Base-by-base conservation (phyloP, 2,329 filamentous ascomycete species). In the Beauveria rudraprayagi region DNA sequence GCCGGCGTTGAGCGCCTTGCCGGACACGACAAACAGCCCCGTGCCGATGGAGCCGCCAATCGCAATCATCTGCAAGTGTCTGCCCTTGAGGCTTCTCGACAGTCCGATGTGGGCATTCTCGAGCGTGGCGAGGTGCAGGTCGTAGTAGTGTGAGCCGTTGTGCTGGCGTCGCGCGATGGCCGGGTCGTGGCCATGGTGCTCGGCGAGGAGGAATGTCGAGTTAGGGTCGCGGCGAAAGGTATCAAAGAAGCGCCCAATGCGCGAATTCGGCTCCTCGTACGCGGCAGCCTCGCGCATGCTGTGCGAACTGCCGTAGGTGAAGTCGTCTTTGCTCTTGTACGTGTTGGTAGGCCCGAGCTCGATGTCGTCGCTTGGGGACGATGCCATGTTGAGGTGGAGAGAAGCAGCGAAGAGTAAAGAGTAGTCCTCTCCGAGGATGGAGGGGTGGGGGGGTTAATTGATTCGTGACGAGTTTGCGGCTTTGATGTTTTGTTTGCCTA, bases 51-150 rank as follows among this genome's bases (percentile, higher is more conserved):
- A 93, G 48, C 92, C 92, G 67, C 92, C 92, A 66, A 97, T 96
- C 16, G 93, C 93, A 79, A 97, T 97, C 93, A 97, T 97, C 77
- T 97, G 92, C 71, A 97, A 72, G 78, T 97, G 93, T 53, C 92
- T 82, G 22, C 87, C 86, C 75, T 95, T 94, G 66, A 96, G 76
- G 72, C 86, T 87, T 69, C 92, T 82, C 56, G 89, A 85, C 56
- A 97, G 80, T 8, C 88, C 85, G 51, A 90, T 88, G 65, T 87
- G 82, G 4, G 90, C 89, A 1, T 91, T 92, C 70, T 92, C 87
- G 65, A 91, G 76, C 70, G 90, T 82, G 53, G 83, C 85, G 66
- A 76, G 74, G 30, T 77, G 78, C 56, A 85, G 65, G 67, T 85
- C 82, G 66, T 80, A 85, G 69, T 82, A 82, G 61, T 82, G 79